Percentiles rank a stretch among this genome's conserved stretches.
phyloP scores from a whole-genome alignment of 192 early-diverging fungal species.

The Polychytrium aggregatum region DNA sequence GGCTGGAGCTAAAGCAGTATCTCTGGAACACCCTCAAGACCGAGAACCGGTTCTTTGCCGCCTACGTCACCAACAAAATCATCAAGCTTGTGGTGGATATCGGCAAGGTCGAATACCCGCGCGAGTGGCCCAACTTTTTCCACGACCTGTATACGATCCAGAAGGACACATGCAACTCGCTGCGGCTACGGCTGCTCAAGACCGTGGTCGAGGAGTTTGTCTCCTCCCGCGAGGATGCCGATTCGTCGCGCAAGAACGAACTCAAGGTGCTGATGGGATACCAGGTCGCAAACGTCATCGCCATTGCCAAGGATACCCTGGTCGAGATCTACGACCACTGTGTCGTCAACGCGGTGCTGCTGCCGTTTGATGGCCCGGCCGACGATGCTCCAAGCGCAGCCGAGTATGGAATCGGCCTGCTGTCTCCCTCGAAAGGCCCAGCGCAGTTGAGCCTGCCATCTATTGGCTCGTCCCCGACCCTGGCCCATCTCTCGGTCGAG shows the following conservation, averaged over 20 bases:
- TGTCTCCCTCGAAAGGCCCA: conserved; percentile 4
- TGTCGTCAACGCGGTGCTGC: not conserved
- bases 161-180: no score
- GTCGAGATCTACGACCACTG: not conserved
- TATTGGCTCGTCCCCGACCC: no score
- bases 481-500: no score
- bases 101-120: not conserved
- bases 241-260: conserved; percentile 1
- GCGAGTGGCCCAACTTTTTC: conserved; percentile 7
- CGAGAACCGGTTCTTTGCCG: not conserved
- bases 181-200: no score
- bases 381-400: not conserved
- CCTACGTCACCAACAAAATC: conserved; percentile 3
- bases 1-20: not conserved
- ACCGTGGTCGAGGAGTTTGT: conserved; percentile 4
- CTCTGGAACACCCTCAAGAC: not conserved
- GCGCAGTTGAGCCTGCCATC: no score
- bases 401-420: conserved; percentile 4
- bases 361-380: not conserved
- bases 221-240: not conserved
- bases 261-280: not conserved
- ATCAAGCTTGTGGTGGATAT: conserved; percentile 4
- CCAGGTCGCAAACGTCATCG: not conserved
- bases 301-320: not conserved
- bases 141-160: not conserved